These are phyloP conservation scores for Persicaria maculosa DNA, from an alignment of 148 eudicot species.

Conservation along the genomic window DNA sequence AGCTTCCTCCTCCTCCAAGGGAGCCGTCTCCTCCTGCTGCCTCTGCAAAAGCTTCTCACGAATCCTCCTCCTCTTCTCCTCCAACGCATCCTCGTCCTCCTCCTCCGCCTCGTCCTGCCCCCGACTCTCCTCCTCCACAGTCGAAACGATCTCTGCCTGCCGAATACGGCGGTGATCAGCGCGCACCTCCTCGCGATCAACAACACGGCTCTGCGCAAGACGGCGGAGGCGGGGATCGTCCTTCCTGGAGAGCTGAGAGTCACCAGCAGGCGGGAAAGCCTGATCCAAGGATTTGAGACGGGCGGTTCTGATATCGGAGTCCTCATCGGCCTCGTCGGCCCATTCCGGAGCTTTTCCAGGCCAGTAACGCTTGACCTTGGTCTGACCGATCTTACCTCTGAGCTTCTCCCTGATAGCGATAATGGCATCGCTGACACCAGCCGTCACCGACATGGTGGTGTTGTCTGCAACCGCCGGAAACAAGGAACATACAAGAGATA, in stretches of 20 bases:
- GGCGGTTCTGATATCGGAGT: slow-evolving; percentile 36
- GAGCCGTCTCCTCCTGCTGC: slow-evolving; percentile 38
- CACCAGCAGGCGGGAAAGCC: slow-evolving; percentile 43
- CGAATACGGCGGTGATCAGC: slow-evolving; percentile 64
- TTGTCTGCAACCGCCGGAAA: too few species aligned
- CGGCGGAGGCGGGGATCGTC: slow-evolving; percentile 71
- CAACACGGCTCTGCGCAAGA: slow-evolving; percentile 42
- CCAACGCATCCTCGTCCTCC: slow-evolving; percentile 62
- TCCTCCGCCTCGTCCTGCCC: slow-evolving; percentile 48
- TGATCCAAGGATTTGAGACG: slow-evolving; percentile 34
- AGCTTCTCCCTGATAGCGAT: slow-evolving; percentile 78
- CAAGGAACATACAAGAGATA: too few species aligned
- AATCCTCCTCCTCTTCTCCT: slow-evolving; percentile 56
- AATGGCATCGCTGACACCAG: slow-evolving; percentile 69
- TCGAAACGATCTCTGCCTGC: slow-evolving; percentile 66
- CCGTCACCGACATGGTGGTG: slow-evolving; percentile 67
- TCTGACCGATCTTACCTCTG: slow-evolving; percentile 79
- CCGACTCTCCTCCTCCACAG: slow-evolving; percentile 44
- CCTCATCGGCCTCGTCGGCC: slow-evolving; percentile 73
- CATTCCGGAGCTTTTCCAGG: slow-evolving; percentile 77
- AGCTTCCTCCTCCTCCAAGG: slow-evolving; percentile 48
- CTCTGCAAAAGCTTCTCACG: slow-evolving; percentile 39
- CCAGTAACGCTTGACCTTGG: slow-evolving; percentile 88
- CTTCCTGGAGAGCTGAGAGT: slow-evolving; percentile 12
- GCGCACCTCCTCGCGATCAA: slow-evolving; percentile 47